These are phyloP conservation scores for Thielaviopsis populi DNA, from an alignment of 2,329 filamentous ascomycete species.

Conservation along the genomic window DNA sequence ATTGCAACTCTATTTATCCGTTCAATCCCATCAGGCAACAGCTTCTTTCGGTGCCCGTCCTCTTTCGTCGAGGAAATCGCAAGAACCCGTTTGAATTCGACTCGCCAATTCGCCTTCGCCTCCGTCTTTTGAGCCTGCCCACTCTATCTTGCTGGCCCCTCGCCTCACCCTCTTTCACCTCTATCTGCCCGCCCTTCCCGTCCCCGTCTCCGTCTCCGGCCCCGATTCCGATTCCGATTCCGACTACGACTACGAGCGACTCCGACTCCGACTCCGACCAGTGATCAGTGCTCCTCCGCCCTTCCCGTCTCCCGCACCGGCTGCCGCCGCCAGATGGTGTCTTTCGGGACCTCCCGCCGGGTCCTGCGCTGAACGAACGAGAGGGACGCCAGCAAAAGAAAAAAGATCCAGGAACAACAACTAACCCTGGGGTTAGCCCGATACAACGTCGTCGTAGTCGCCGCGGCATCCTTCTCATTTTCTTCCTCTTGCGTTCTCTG, in stretches of 20 bases:
- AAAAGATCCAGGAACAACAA: neutral
- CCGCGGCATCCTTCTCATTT: neutral
- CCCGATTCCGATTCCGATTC: neutral
- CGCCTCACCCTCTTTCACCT: neutral
- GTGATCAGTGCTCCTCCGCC: neutral
- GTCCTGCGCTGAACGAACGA: constrained; percentile 7
- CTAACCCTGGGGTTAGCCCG: neutral
- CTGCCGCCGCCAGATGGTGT: constrained; percentile 8
- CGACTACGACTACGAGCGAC: too few species aligned
- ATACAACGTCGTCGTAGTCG: too few species aligned
- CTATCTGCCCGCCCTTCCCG: neutral
- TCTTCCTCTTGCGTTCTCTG: neutral
- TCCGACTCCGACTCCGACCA: neutral
- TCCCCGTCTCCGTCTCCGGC: neutral
- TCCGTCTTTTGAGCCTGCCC: neutral
- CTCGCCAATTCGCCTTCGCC: neutral
- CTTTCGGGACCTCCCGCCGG: constrained; percentile 7
- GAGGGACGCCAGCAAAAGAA: neutral
- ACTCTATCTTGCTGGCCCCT: neutral
- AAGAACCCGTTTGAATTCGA: neutral
- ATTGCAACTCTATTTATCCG: neutral
- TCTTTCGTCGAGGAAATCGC: neutral
- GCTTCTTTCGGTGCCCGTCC: neutral
- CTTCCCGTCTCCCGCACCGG: neutral
- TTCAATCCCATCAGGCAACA: neutral